Percentiles rank a stretch among this genome's conserved stretches.
Conservation (phyloP, 139 green algal species). For the Deuterostichococcus epilithicus region DNA sequence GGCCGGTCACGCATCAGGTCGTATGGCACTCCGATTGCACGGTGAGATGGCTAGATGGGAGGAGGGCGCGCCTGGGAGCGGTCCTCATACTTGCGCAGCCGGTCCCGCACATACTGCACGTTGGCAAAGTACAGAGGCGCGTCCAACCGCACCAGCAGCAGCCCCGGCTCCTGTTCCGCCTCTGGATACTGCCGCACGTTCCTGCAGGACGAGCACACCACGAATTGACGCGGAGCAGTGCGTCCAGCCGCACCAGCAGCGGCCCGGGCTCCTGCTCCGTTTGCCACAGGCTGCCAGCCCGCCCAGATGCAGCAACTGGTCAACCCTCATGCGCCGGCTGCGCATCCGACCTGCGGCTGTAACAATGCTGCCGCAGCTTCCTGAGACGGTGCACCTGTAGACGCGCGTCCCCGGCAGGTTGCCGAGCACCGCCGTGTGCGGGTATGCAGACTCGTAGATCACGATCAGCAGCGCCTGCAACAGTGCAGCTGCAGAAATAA, state of each 20-base stretch:
- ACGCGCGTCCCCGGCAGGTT: conserved; percentile 38
- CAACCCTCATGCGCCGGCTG: conserved; percentile 22
- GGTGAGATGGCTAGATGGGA: neutral
- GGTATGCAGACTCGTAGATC: conserved; percentile 33
- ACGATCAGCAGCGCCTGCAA: conserved; percentile 11
- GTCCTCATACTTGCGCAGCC: conserved; percentile 8
- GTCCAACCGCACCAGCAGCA: conserved; percentile 41
- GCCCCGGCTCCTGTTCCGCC: conserved; percentile 10
- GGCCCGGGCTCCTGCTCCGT: conserved; percentile 13
- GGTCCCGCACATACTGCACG: conserved; percentile 28
- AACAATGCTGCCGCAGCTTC: neutral
- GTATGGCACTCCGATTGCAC: neutral
- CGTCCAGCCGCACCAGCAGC: conserved; percentile 29
- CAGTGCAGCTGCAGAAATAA: no score
- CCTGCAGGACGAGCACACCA: conserved; percentile 29
- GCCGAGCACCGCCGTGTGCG: conserved; percentile 45
- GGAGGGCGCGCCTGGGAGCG: neutral
- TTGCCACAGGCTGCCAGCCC: no score
- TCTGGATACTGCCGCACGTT: conserved; percentile 44
- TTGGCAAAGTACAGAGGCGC: conserved; percentile 55
- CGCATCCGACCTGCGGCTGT: neutral
- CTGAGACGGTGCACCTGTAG: conserved; percentile 15
- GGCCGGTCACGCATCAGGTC: neutral
- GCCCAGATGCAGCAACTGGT: no score
- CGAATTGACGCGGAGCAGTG: neutral